Conservation (phyloP, 1,284 basidiomycete genomes). For the Pyrrhoderma noxium region DNA sequence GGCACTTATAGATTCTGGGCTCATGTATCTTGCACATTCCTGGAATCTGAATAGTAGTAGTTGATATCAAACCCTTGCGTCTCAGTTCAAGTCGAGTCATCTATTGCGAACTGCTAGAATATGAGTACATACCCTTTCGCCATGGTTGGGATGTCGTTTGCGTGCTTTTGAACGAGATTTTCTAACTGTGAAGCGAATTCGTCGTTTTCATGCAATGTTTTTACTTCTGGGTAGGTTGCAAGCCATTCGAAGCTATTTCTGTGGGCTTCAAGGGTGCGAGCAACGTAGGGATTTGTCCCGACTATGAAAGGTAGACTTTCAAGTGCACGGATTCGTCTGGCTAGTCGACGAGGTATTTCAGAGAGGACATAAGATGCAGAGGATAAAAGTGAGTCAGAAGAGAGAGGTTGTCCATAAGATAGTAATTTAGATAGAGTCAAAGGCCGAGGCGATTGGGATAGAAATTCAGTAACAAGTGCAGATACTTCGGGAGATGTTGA, state of each 20-base stretch:
- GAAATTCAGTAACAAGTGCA: slow-evolving; percentile 44
- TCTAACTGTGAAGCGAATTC: slow-evolving; percentile 63
- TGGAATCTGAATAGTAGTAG: slow-evolving; percentile 54
- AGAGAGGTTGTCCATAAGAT: slow-evolving; percentile 66
- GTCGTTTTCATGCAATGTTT: slow-evolving; percentile 62
- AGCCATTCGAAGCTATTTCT: slow-evolving; percentile 69
- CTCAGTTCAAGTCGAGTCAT: too few relatives aligned
- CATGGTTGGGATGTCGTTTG: slow-evolving; percentile 84
- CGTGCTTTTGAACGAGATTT: slow-evolving; percentile 68
- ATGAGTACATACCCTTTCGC: slow-evolving; percentile 78
- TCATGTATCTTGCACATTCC: slow-evolving; percentile 80
- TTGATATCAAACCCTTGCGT: too few relatives aligned
- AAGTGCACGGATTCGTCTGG: slow-evolving; percentile 60
- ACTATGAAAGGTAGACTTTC: slow-evolving; percentile 80
- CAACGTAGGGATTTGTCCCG: slow-evolving; percentile 83
- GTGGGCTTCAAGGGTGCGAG: slow-evolving; percentile 68
- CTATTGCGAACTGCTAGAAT: background rate
- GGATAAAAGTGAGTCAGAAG: slow-evolving; percentile 55
- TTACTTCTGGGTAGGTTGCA: slow-evolving; percentile 62
- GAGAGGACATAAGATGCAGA: slow-evolving; percentile 64
- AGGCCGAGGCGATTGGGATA: slow-evolving; percentile 49
- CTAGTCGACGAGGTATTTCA: slow-evolving; percentile 69
- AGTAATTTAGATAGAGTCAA: slow-evolving; percentile 64
- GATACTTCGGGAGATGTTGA: slow-evolving; percentile 37
- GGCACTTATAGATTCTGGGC: slow-evolving; percentile 62